phyloP scores from a whole-genome alignment of 169 alveolate species.

The Plasmodium inui region DNA sequence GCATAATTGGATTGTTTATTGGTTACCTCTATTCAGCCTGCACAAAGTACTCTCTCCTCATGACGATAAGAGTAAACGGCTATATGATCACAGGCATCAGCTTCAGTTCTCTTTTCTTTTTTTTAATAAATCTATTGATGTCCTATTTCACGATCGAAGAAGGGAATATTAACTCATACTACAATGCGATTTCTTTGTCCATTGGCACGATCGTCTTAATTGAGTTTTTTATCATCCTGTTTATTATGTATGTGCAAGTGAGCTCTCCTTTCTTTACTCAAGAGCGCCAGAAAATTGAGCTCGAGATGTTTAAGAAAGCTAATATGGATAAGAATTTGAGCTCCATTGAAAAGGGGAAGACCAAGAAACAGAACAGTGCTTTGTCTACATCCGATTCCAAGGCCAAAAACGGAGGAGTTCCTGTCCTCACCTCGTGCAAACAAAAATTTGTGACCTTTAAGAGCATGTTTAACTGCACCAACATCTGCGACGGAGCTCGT shows the following conservation, averaged over 20 bases:
- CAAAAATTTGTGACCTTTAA: neutral
- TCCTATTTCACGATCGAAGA: slow-evolving; percentile 59
- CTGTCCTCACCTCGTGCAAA: neutral
- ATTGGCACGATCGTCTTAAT: slow-evolving; percentile 2
- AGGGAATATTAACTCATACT: slow-evolving; percentile 21
- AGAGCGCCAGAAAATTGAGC: slow-evolving; percentile 23
- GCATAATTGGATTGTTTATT: slow-evolving; percentile 32
- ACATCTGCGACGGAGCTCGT: slow-evolving; percentile 20
- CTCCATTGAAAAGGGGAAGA: slow-evolving; percentile 35
- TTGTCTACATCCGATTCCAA: neutral
- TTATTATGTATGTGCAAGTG: slow-evolving; percentile 15
- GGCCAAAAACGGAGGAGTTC: neutral
- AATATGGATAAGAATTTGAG: neutral
- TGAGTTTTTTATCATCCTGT: neutral
- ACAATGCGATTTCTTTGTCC: slow-evolving; percentile 21
- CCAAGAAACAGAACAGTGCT: neutral
- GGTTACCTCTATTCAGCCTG: slow-evolving; percentile 54
- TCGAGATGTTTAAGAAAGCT: neutral
- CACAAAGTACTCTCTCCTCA: slow-evolving; percentile 45
- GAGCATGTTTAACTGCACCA: slow-evolving; percentile 35
- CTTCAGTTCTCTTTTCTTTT: slow-evolving; percentile 42
- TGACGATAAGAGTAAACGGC: slow-evolving; percentile 17
- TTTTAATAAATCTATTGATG: slow-evolving; percentile 10
- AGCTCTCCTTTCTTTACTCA: slow-evolving; percentile 24
- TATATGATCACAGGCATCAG: slow-evolving; percentile 56